Evolutionary conservation across 2,329 filamentous ascomycete species (phyloP), one percentile per base, ranked within the genome.

Genomic region (Fusarium sp.): DNA sequence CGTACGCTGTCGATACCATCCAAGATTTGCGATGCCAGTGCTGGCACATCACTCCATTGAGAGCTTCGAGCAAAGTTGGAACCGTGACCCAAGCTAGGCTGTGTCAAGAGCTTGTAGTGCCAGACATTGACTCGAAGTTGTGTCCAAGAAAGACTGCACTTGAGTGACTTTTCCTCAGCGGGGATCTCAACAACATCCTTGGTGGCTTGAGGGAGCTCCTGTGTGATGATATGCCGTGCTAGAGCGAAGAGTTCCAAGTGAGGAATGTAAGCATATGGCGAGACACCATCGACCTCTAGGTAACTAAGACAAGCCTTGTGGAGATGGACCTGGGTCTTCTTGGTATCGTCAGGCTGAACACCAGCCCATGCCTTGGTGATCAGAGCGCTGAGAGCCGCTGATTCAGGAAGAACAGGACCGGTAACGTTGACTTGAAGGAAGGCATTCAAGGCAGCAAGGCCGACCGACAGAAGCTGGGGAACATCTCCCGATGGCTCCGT

Each of bases 381-480:
- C 6, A 78, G 69, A 2, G 66, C 62, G 32, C 80, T 76, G n/a
- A 84, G 56, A 4, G 71, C 52, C 32, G 61, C 41, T 41, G 70
- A 51, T 39, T 71, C 65, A 0, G 78, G 71, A n/a, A 97, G 82
- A 0, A 93, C 90, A 1, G 94, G 94, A 0, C 94, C 94, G 5
- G 94, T 97, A 54, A 96, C 92, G 75, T 93, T 97, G 1, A 89
- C 89, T 77, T 97, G 94, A 17, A 97, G 79, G 76, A 97, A 97
- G 13, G 90, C 87, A 74, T 93, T 86, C 13, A 97, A 83, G 3
- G 79, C 75, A 40, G 79, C 79, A 9, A 79, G 52, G 7, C 74
- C 78, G 26, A 80, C 71, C 15, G 73, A 65, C 1, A 79, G 65
- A 13, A 70, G 58, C 19, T 71, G 66, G 13, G 65, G 51, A 10